Evolutionary conservation across 129 eudicot genomes (phyloP), one percentile per base, ranked within the genome.

Genomic region (Artemisia argyi): DNA sequence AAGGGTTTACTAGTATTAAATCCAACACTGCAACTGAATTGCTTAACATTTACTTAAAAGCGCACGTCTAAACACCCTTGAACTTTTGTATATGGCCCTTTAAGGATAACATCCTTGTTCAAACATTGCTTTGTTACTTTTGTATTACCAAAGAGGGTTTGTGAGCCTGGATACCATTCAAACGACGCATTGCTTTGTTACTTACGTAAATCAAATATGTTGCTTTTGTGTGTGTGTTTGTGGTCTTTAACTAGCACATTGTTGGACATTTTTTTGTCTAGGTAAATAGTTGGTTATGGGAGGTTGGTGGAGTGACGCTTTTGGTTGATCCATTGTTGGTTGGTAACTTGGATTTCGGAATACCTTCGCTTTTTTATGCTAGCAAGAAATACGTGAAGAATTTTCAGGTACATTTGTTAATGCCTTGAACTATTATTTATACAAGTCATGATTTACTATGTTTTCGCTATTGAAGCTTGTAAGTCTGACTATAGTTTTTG

Each of bases 281-380:
- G 98, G 98, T 92, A 13, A 92, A 89, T 78, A 89, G 96, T 78
- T 92, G 98, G 98, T 61, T 92, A 69, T 89, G 98, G 98, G 98
- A 92, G 73, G 96, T 92, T 17, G 88, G 87, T 73, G 92, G 96
- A 39, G 76, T 85, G 78, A 89, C 80, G 69, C 76, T 92, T 67
- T 63, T 92, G 87, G 98, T 92, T 76, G 98, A 92, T 80, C 98
- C 98, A 50, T 76, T 92, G 68, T 82, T 92, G 83, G 98, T 89
- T 67, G 96, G 98, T 66, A 89, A 87, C 75, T 87, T 92, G 89
- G 95, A 92, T 77, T 92, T 92, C 48, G 96, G 98, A 57, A 89
- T 89, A 71, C 98, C 98, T 44, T 85, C 81, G 85, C 95, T 92
- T 39, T 89, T 85, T 82, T 95, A 92, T 85, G 96, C 90, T 76